Conservation (phyloP, 1,284 basidiomycete genomes). For the Cerioporus squamosus region DNA sequence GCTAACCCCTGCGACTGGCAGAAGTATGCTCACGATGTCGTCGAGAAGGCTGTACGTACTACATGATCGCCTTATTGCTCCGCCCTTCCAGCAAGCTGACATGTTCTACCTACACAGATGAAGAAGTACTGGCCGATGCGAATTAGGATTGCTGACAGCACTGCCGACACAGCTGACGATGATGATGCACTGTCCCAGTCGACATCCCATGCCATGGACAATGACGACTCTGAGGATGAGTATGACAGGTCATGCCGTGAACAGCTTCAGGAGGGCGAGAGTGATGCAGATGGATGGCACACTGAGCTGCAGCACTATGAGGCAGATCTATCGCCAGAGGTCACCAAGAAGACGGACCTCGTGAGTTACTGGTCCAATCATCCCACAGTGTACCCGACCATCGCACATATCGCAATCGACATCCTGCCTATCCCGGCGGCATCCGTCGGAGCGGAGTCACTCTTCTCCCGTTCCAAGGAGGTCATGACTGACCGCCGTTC, state of each 20-base stretch:
- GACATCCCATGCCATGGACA: too few species aligned
- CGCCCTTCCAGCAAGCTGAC: neutral
- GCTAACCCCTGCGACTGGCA: neutral
- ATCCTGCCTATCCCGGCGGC: constrained; percentile 6
- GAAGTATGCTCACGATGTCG: neutral
- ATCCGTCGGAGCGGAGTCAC: neutral
- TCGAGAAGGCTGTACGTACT: neutral
- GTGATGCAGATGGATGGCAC: neutral
- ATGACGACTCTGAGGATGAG: neutral
- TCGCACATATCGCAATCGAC: constrained; percentile 9
- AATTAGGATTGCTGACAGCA: neutral
- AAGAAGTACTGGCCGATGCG: neutral
- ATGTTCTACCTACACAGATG: neutral
- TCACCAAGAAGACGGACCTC: constrained; percentile 5
- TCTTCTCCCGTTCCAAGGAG: constrained; percentile 6
- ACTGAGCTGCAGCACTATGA: constrained; percentile 5
- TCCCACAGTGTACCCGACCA: constrained; percentile 1
- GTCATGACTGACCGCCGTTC: constrained; percentile 2
- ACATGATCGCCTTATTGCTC: too few species aligned
- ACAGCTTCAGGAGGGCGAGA: neutral
- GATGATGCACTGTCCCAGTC: too few species aligned
- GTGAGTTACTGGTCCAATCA: constrained; percentile 5
- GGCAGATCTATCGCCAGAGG: neutral
- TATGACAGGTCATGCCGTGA: neutral
- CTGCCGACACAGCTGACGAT: too few species aligned